phyloP scores from a whole-genome alignment of 257 asterid species.

The Solanum gandarillasii region DNA sequence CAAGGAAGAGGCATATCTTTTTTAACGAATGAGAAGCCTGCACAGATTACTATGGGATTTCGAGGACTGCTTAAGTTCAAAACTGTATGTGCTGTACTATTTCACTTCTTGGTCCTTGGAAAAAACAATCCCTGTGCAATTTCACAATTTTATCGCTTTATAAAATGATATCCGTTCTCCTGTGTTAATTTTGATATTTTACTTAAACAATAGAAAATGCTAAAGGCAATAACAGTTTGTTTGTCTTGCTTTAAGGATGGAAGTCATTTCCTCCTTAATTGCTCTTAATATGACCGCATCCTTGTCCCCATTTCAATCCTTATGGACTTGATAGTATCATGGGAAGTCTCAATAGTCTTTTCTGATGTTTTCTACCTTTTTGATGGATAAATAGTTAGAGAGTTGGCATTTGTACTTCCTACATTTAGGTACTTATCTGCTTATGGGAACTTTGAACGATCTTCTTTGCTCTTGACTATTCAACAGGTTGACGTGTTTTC shows the following conservation, averaged over 20 bases:
- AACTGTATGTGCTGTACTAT: not conserved
- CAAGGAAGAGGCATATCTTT: not conserved
- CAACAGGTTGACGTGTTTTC: conserved; percentile 89
- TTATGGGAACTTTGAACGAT: not conserved
- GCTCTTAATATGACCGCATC: not conserved
- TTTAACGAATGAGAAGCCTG: not conserved
- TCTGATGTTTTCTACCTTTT: not conserved
- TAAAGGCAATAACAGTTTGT: not conserved
- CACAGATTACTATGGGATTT: not conserved
- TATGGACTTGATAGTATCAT: not conserved
- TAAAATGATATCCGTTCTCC: not conserved
- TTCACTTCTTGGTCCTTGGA: not conserved
- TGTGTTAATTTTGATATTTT: not conserved
- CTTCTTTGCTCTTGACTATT: not conserved
- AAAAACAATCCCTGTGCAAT: not conserved
- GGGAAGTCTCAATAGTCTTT: not conserved
- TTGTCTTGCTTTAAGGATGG: not conserved
- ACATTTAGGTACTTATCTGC: not conserved
- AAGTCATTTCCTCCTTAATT: not conserved
- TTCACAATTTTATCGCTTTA: not conserved
- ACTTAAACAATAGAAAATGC: not conserved
- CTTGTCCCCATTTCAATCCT: not conserved
- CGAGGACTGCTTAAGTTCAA: not conserved
- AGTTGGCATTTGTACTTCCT: not conserved
- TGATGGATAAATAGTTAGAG: not conserved